These are phyloP conservation scores for Dryas octopetala DNA, from an alignment of 306 rosid species.

Conservation along the genomic window DNA sequence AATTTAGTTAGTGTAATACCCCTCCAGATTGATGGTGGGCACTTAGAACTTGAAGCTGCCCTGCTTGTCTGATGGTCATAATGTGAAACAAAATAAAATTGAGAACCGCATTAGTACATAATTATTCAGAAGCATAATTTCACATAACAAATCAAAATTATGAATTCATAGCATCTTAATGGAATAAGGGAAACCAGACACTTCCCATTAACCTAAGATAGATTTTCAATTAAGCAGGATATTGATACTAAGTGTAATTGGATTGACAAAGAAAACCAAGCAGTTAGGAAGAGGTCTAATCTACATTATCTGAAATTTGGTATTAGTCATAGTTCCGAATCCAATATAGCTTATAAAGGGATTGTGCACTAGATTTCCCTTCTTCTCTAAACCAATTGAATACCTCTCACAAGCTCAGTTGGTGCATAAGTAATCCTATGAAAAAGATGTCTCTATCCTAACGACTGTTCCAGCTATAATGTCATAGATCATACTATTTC, in stretches of 20 bases:
- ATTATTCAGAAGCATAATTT: neutral
- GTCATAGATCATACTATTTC: no score
- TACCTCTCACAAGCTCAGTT: neutral
- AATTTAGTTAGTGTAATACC: constrained; percentile 46
- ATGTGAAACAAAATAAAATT: constrained; percentile 17
- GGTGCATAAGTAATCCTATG: neutral
- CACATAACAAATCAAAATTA: neutral
- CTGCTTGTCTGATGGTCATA: constrained; percentile 54
- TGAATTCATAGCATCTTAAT: constrained; percentile 1
- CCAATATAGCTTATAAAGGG: no score
- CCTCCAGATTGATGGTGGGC: constrained; percentile 99
- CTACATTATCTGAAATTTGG: no score
- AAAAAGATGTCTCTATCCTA: no score
- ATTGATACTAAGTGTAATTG: no score
- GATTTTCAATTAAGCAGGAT: no score
- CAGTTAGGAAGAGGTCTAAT: no score
- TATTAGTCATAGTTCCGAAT: no score
- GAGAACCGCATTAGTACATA: constrained; percentile 13
- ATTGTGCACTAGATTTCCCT: no score
- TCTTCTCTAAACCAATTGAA: neutral
- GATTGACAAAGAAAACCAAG: no score
- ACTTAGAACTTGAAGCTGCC: constrained; percentile 81
- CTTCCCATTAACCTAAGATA: no score
- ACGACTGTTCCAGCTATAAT: no score
- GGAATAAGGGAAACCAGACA: neutral